These are phyloP conservation scores for Pythium apleroticum DNA, from an alignment of 352 stramenopile genomes.

Conservation along the genomic window DNA sequence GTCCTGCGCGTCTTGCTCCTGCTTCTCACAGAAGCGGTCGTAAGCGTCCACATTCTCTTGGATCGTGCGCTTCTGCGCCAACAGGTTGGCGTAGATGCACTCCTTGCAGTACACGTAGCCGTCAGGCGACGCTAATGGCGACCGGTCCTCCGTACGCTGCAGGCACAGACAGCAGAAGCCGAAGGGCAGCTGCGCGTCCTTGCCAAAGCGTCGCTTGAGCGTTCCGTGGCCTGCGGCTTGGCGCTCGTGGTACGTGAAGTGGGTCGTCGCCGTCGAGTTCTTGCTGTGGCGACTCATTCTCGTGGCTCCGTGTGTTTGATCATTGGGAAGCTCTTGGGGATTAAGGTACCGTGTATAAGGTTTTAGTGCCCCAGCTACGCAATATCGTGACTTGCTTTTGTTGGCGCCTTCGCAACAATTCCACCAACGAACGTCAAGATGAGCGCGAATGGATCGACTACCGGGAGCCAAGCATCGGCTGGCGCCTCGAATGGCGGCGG, in stretches of 20 bases:
- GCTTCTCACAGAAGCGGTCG: slow-evolving; percentile 55
- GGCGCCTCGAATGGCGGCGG: slow-evolving; percentile 9
- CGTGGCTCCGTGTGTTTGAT: not conserved
- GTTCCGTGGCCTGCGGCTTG: slow-evolving; percentile 76
- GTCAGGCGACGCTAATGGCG: slow-evolving; percentile 62
- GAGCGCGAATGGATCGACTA: slow-evolving; percentile 4
- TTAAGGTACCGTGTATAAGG: not conserved
- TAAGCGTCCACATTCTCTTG: slow-evolving; percentile 66
- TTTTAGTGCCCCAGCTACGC: slow-evolving; percentile 4
- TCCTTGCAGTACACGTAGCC: slow-evolving; percentile 87
- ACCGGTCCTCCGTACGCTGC: slow-evolving; percentile 50
- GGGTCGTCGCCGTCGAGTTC: slow-evolving; percentile 82
- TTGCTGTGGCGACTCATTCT: slow-evolving; percentile 86
- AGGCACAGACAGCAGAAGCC: slow-evolving; percentile 80
- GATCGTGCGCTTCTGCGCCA: slow-evolving; percentile 81
- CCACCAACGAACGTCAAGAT: not conserved
- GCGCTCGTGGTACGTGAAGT: slow-evolving; percentile 88
- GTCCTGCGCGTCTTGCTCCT: slow-evolving; percentile 53
- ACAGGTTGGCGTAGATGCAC: slow-evolving; percentile 86
- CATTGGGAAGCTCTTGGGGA: no score
- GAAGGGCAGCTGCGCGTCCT: slow-evolving; percentile 78
- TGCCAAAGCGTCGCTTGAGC: slow-evolving; percentile 79
- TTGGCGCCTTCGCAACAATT: slow-evolving; percentile 6
- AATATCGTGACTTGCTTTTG: not conserved
- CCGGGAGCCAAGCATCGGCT: slow-evolving; percentile 7